These are phyloP conservation scores for Quercus alba DNA, from an alignment of 306 rosid species.

Conservation along the genomic window DNA sequence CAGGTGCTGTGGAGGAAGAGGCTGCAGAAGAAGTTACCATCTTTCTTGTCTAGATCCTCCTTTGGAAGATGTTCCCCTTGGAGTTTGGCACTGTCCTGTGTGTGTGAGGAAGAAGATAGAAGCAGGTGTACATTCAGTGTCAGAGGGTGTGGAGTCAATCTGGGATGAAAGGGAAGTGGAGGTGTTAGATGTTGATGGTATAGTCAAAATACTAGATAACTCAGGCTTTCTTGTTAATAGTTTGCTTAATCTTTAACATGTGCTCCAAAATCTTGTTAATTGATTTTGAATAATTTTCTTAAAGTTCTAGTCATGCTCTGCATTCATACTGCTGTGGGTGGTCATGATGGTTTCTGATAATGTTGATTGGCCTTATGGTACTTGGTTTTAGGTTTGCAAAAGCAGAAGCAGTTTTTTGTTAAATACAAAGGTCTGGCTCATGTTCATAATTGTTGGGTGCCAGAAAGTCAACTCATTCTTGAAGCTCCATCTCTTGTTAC, in stretches of 20 bases:
- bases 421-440: conserved; percentile 70
- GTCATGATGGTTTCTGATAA: conserved; percentile 5
- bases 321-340: background rate
- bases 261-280: background rate
- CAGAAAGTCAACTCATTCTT: conserved; percentile 45
- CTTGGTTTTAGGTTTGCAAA: conserved; percentile 32
- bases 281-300: background rate
- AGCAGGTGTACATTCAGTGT: conserved; percentile 56
- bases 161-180: conserved; percentile 44
- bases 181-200: conserved; percentile 45
- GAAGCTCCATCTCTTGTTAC: conserved; percentile 53
- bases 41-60: conserved; percentile 72
- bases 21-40: conserved; percentile 58
- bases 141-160: conserved; percentile 61
- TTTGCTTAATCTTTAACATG: background rate
- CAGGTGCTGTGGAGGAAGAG: conserved; percentile 73
- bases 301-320: background rate
- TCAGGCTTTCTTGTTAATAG: background rate
- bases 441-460: conserved; percentile 58
- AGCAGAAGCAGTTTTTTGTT: conserved; percentile 50
- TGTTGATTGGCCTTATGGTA: conserved; percentile 3
- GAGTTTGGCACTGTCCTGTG: conserved; percentile 61
- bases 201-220: background rate
- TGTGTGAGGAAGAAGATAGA: conserved; percentile 61
- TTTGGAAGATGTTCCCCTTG: conserved; percentile 46